A percentile compares a stretch with the other conserved stretches of the same genome.
Conservation (phyloP, 2,329 filamentous ascomycete species). For the Pseudogymnoascus sp. region DNA sequence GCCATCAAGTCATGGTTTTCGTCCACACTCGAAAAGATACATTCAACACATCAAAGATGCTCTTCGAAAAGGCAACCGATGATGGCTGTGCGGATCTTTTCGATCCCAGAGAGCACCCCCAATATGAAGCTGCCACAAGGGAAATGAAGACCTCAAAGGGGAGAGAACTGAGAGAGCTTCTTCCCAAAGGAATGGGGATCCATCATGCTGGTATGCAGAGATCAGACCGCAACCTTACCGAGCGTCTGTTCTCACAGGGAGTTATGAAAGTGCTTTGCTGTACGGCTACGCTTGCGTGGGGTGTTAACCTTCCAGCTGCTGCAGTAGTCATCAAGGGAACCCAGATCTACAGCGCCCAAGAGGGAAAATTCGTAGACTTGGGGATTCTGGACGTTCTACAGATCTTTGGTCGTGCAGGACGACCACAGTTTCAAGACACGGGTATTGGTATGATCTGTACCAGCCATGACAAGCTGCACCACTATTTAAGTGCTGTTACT, state of each 20-base stretch:
- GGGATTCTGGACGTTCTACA: constrained; percentile 95
- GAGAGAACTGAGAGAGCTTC: constrained; percentile 76
- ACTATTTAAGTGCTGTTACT: constrained; percentile 88
- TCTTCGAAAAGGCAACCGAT: constrained; percentile 80
- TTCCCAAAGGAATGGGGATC: constrained; percentile 84
- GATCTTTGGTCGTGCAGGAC: constrained; percentile 95
- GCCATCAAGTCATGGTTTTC: constrained; percentile 99
- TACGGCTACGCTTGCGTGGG: constrained; percentile 95
- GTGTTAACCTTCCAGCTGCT: constrained; percentile 94
- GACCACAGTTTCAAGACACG: constrained; percentile 93
- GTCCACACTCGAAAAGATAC: constrained; percentile 96
- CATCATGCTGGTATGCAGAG: constrained; percentile 97
- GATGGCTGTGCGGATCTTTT: constrained; percentile 73
- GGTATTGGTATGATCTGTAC: constrained; percentile 98
- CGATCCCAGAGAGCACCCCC: constrained; percentile 68
- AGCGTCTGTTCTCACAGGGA: constrained; percentile 80
- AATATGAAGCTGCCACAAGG: constrained; percentile 68
- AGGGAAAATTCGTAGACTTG: constrained; percentile 92
- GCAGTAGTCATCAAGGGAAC: constrained; percentile 98
- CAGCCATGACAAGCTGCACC: constrained; percentile 81
- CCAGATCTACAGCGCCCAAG: constrained; percentile 90
- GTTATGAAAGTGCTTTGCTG: constrained; percentile 97
- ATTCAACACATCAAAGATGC: constrained; percentile 72
- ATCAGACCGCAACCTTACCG: constrained; percentile 90
- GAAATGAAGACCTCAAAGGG: constrained; percentile 83